Percentiles rank a stretch among this genome's conserved stretches.
phyloP scores from a whole-genome alignment of 768 basidiomycete genomes.

The Lyophyllum decastes region DNA sequence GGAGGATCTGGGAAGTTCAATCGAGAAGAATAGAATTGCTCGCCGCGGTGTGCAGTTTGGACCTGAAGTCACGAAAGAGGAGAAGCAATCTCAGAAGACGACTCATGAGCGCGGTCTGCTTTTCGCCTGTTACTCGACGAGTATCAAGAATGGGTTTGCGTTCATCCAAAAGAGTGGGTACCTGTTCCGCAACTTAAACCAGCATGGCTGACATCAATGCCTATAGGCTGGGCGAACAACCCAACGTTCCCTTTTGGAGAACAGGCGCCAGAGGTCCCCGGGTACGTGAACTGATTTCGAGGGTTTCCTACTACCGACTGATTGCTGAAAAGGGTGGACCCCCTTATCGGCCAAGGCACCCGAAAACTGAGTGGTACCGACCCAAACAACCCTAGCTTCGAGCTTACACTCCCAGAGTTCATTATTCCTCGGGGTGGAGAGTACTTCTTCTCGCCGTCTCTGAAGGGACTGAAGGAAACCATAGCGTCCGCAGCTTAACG shows the following conservation, averaged over 20 bases:
- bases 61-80: slow-evolving; percentile 45
- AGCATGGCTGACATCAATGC: neutral
- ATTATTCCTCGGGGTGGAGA: slow-evolving; percentile 51
- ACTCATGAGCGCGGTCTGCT: slow-evolving; percentile 48
- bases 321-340: slow-evolving; percentile 43
- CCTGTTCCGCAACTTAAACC: neutral
- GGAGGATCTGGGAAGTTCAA: slow-evolving; percentile 24
- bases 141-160: slow-evolving; percentile 39
- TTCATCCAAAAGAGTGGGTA: slow-evolving; percentile 42
- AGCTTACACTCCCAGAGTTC: slow-evolving; percentile 36
- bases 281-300: slow-evolving; percentile 22
- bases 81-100: slow-evolving; percentile 37
- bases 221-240: slow-evolving; percentile 40
- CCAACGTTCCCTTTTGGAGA: slow-evolving; percentile 32
- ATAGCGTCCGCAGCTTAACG: slow-evolving; percentile 17
- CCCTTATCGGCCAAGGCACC: slow-evolving; percentile 41
- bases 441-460: slow-evolving; percentile 54
- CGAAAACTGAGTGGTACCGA: slow-evolving; percentile 30
- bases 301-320: neutral
- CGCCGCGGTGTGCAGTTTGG: slow-evolving; percentile 55
- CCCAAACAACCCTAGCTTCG: slow-evolving; percentile 30
- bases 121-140: slow-evolving; percentile 46
- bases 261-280: slow-evolving; percentile 27
- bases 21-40: slow-evolving; percentile 39
- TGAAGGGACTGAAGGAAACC: slow-evolving; percentile 43